Conservation (phyloP, 2,329 filamentous ascomycete genomes). For the Fusarium liriodendri region DNA sequence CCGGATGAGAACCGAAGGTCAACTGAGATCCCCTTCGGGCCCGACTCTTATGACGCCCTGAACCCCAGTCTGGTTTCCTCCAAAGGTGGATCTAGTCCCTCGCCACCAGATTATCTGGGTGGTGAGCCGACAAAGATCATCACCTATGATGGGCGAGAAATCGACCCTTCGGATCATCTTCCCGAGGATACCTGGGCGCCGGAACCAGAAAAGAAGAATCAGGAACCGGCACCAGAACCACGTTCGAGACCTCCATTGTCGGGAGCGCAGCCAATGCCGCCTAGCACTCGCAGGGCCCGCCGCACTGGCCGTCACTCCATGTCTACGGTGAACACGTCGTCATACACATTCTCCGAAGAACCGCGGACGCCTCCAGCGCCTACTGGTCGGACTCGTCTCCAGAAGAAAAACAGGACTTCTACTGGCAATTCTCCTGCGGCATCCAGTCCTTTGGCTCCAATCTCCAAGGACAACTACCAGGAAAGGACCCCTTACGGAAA, state of each 20-base stretch:
- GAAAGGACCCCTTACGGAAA: slow-evolving; percentile 53
- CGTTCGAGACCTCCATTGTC: slow-evolving; percentile 59
- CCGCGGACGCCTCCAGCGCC: slow-evolving; percentile 48
- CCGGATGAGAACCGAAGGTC: slow-evolving; percentile 60
- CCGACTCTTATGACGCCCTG: slow-evolving; percentile 79
- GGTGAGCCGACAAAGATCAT: slow-evolving; percentile 75
- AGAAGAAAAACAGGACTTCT: slow-evolving; percentile 68
- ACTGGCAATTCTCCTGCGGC: slow-evolving; percentile 51
- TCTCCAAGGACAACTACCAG: slow-evolving; percentile 63
- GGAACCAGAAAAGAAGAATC: slow-evolving; percentile 70
- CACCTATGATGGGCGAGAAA: slow-evolving; percentile 78
- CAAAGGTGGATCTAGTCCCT: slow-evolving; percentile 49
- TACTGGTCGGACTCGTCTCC: slow-evolving; percentile 68
- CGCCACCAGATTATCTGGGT: slow-evolving; percentile 52
- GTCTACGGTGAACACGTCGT: slow-evolving; percentile 46
- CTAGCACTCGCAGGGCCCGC: slow-evolving; percentile 62
- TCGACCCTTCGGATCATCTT: slow-evolving; percentile 84
- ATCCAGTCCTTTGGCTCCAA: slow-evolving; percentile 64
- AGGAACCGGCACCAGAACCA: slow-evolving; percentile 45
- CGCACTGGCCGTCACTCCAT: slow-evolving; percentile 64
- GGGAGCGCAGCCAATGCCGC: slow-evolving; percentile 65
- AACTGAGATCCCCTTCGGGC: slow-evolving; percentile 76
- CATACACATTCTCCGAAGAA: slow-evolving; percentile 47
- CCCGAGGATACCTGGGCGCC: slow-evolving; percentile 83
- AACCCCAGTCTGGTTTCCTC: slow-evolving; percentile 67